Conservation (phyloP, 495 filamentous ascomycete species). For the Sabuloglossum arenarium region DNA sequence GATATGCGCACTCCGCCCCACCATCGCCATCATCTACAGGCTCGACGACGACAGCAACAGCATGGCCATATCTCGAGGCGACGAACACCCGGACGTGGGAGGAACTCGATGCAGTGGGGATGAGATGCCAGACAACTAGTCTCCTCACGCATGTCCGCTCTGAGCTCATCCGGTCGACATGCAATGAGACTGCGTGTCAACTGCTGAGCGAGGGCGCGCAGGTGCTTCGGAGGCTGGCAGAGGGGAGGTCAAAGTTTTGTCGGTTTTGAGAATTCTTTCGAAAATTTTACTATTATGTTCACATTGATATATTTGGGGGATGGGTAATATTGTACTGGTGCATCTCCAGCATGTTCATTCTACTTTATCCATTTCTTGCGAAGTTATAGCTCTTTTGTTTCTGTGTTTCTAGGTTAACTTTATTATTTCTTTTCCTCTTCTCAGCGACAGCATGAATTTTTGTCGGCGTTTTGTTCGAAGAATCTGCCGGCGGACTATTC, state of each 20-base stretch:
- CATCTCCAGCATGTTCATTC: too few species aligned
- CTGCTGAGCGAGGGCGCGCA: background rate
- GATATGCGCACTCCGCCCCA: background rate
- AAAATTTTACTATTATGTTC: background rate
- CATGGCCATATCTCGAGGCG: background rate
- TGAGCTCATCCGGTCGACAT: background rate
- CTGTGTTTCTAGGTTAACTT: too few species aligned
- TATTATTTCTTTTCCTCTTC: too few species aligned
- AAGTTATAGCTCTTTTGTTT: background rate
- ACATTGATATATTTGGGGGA: background rate
- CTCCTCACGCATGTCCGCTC: background rate
- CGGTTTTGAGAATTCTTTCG: background rate
- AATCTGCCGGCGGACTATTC: too few species aligned
- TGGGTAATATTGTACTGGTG: too few species aligned
- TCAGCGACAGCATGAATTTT: too few species aligned
- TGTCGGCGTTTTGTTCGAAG: too few species aligned
- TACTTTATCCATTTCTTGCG: background rate
- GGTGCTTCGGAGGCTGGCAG: background rate
- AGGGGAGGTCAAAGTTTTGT: background rate
- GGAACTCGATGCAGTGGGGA: background rate
- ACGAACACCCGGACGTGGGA: background rate
- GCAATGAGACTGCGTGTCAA: background rate
- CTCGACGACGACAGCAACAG: background rate
- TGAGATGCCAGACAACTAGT: background rate
- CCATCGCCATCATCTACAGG: background rate